Base-by-base conservation (phyloP, 164 flowering plant species). In the Hamamelis virginiana region DNA sequence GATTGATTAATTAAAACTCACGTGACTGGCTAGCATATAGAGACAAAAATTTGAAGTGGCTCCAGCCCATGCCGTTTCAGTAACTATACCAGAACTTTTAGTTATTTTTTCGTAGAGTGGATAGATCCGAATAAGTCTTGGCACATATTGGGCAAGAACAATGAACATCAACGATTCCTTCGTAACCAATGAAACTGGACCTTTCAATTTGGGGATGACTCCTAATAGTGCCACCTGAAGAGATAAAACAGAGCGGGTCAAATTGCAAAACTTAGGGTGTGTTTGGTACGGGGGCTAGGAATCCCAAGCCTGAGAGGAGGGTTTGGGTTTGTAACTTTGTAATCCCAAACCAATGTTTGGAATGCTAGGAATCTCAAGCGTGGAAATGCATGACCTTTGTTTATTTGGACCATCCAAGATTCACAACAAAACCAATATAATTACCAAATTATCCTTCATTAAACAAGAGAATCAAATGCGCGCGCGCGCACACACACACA, bases 1-100 rank as follows among this genome's bases (percentile, higher is more conserved):
- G 12, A n/a, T n/a, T 4, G 27, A 46, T 15, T 28, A 3, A 28
- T 15, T 48, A 41, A 38, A 56, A 84, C 89, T 86, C 76, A 88
- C 92, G 80, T 88, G 92, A 65, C 92, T 86, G 14, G 89, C 89
- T 21, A 88, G 89, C 90, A 88, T 88, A 72, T 84, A 88, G 52
- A 86, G 86, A 52, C 83, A 77, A 41, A 86, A 85, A 77, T 86
- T 88, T 27, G 80, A 77, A 18, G 82, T 85, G 75, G 90, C 92
- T 52, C 90, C 88, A 41, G 84, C 89, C 92, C 92, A 86, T 67
- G 89, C 87, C 8, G 86, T 86, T 77, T 84, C 87, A 51, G 88
- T 83, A 47, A 88, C 73, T 52, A 81, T 81, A 59, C 92, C 92
- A 44, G 89, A 69, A 59, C 84, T 75, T 76, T 9, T 44, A 27